Evolutionary conservation across 257 asterid genomes (phyloP), one percentile per base, ranked within the genome.

Genomic region (Lavandula angustifolia): DNA sequence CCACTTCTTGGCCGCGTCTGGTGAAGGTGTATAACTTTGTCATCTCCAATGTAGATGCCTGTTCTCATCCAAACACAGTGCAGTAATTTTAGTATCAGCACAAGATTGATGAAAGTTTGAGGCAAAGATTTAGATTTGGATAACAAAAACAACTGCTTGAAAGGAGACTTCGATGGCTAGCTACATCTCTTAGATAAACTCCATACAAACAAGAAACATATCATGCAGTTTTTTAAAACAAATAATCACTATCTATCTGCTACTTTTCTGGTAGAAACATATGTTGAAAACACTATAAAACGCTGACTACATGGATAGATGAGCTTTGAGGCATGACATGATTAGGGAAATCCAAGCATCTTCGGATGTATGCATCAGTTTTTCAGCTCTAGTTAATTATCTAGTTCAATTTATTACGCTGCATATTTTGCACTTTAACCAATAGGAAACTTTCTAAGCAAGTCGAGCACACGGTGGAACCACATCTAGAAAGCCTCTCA

Each of bases 1-100:
- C 96, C 10, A 92, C 84, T 79, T 92, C 99, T 71, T 89, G 96
- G 70, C 99, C 97, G 4, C 87, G 99, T 47, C 99, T 82, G 0
- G 97, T 92, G 85, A 92, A 89, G 68, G 68, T 92, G 99, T 47
- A 89, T 42, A 13, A 89, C 99, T 74, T 75, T 89, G 64, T 89
- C 49, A 32, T 87, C 95, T 43, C 97, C 99, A 47, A 87, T 22
- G 69, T 82, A 94, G 70, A 94, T 79, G 38, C 99, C 97, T 94
- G 74, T 13, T 60, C 43, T 27, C 73, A 41, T 60, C 14, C 53
- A 62, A 67, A 62, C 43, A 62, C 9, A 9, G 33, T 2, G 18
- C 47, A 50, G 18, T n/a, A 44, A 53, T 40, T 27, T 47, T 29
- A 14, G 68, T n/a, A 54, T 44, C 43, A 29, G 27, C 5, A 42